Percentiles rank a stretch among this genome's conserved stretches.
Conservation (phyloP, 495 filamentous ascomycete species). For the Cercophora samala region DNA sequence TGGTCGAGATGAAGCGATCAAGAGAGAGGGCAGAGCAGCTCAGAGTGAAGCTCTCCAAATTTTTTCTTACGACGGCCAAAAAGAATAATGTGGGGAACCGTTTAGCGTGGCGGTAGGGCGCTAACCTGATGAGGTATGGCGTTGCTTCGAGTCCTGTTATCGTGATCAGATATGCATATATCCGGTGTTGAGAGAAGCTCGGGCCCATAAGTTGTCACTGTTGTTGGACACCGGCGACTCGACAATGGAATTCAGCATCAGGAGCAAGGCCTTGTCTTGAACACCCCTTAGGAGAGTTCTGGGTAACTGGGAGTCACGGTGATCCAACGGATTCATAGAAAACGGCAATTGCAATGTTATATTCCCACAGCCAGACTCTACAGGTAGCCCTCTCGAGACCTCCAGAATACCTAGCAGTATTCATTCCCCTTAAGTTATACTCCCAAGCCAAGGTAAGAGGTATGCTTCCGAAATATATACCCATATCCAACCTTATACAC, state of each 20-base stretch:
- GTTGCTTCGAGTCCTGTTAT: constrained; percentile 9
- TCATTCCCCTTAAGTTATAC: no score
- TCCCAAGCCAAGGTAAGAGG: not conserved
- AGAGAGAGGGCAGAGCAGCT: constrained; percentile 4
- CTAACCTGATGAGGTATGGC: constrained; percentile 11
- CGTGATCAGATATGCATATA: not conserved
- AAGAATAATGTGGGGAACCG: constrained; percentile 22
- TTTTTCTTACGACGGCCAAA: constrained; percentile 24
- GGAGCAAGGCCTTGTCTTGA: not conserved
- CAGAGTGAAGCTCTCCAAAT: constrained; percentile 19
- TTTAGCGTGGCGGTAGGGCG: constrained; percentile 4
- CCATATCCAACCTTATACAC: not conserved
- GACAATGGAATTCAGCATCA: not conserved
- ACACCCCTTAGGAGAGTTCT: not conserved
- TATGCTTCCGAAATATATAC: not conserved
- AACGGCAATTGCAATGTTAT: not conserved
- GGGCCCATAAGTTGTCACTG: not conserved
- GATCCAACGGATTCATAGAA: no score
- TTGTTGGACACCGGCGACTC: not conserved
- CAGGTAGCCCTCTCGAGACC: not conserved
- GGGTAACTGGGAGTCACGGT: not conserved
- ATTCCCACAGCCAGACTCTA: not conserved
- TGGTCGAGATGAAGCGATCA: not conserved
- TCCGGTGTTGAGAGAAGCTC: not conserved
- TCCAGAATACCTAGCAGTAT: not conserved